Conservation (phyloP, 768 basidiomycete genomes). For the Lentinula aciculospora region DNA sequence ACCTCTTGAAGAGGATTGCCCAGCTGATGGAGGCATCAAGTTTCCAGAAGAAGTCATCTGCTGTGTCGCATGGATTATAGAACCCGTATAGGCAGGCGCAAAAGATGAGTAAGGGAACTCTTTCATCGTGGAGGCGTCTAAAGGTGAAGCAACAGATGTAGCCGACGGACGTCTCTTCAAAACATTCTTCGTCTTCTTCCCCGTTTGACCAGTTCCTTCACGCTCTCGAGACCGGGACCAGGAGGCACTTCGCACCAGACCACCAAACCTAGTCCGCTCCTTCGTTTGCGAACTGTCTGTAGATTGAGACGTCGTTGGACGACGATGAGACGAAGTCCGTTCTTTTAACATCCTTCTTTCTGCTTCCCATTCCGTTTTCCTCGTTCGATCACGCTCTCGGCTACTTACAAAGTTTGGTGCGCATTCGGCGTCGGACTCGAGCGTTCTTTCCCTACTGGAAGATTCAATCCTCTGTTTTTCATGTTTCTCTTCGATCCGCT, state of each 20-base stretch:
- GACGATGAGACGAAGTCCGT: not conserved
- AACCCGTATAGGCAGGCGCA: constrained; percentile 1
- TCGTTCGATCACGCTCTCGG: constrained; percentile 1
- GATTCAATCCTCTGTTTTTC: constrained; percentile 5
- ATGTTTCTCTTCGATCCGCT: not conserved
- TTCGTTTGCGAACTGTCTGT: not conserved
- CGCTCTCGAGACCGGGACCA: constrained; percentile 1
- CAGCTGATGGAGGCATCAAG: not conserved
- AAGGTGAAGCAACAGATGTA: not conserved
- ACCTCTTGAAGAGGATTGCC: not conserved
- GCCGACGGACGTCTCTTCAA: constrained; percentile 1
- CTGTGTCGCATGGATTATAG: not conserved
- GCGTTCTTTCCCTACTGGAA: not conserved
- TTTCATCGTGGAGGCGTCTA: not conserved
- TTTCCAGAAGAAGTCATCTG: not conserved
- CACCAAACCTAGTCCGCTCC: not conserved
- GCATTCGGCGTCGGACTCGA: not conserved
- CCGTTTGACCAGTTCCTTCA: not conserved
- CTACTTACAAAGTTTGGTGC: not conserved
- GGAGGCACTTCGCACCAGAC: not conserved
- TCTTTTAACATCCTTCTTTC: constrained; percentile 1
- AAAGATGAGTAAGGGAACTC: constrained; percentile 4
- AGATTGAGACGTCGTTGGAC: not conserved
- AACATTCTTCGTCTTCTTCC: constrained; percentile 1
- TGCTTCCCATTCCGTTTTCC: constrained; percentile 1